Evolutionary conservation across 2,329 filamentous ascomycete species (phyloP), one percentile per base, ranked within the genome.

Genomic region (Penicillium polonicum): DNA sequence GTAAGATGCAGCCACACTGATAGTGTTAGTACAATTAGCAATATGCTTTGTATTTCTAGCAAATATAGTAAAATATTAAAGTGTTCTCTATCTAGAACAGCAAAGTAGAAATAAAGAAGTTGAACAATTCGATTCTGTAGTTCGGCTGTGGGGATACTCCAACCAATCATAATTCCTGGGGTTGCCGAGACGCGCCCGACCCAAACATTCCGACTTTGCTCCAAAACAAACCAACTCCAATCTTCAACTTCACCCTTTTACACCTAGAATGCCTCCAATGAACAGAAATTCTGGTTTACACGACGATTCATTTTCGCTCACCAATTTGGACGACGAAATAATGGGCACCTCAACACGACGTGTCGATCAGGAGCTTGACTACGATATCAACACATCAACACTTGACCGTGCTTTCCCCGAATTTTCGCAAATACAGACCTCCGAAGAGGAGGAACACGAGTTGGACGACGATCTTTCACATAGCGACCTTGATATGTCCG

Each of bases 401-500:
- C 70, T 81, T 39, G 75, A 76, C 45, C 72, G 71, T 51, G 76
- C 76, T 21, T 80, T 82, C 59, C 79, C 79, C 31, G 75, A 81
- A 42, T 81, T 82, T 61, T 78, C 80, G 5, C 70, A 75, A 56
- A 66, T 73, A 21, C 72, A 72, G 43, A 73, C 72, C 36, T 77
- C 75, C 31, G 74, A 75, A 45, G 77, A 80, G 48, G 70, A 72
- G 45, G 65, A 64, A 31, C 69, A 69, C 19, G 72, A 74, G 23
- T 19, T 51, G 35, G 51, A 55, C 23, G 58, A 57, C 25, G 48
- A 53, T 5, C 51, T 60, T 48, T 59, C 55, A 55, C 69, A 69
- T 4, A 73, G 76, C 13, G 76, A 81, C 41, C 77, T 80, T 49
- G 78, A 76, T 51, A 74, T 81, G 58, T 85, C 83, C 2, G 77